Evolutionary conservation across 2,329 filamentous ascomycete species (phyloP).

Genomic region (Alternaria arbusti): DNA sequence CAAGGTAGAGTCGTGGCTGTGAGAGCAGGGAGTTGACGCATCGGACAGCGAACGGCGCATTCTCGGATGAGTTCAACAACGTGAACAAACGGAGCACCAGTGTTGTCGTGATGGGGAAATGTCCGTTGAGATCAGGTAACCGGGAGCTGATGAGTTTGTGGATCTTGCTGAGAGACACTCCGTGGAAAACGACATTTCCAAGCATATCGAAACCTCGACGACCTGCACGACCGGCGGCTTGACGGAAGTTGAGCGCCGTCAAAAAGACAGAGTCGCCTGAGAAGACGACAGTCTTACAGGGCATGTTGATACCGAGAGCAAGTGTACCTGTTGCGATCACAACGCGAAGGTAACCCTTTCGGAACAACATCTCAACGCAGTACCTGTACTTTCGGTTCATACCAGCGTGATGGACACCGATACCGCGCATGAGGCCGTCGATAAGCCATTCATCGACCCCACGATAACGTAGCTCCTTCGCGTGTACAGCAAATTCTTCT

Average conservation of each 20-base stretch:
- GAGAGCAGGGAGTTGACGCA: conserved; percentile 72
- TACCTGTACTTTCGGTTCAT: conserved; percentile 81
- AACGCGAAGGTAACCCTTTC: conserved; percentile 72
- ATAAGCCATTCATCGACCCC: conserved; percentile 62
- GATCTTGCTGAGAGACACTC: conserved; percentile 65
- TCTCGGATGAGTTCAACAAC: conserved; percentile 69
- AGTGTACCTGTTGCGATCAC: conserved; percentile 79
- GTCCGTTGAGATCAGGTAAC: conserved; percentile 75
- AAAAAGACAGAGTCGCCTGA: conserved; percentile 74
- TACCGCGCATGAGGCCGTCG: conserved; percentile 67
- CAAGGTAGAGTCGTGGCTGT: conserved; percentile 73
- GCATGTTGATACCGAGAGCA: conserved; percentile 74
- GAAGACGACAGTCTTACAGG: conserved; percentile 82
- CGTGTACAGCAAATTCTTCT: conserved; percentile 64
- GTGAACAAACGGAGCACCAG: conserved; percentile 73
- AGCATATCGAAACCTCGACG: conserved; percentile 81
- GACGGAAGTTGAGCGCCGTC: conserved; percentile 77
- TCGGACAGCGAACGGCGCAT: conserved; percentile 66
- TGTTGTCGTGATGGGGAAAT: conserved; percentile 79
- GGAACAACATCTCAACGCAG: conserved; percentile 74
- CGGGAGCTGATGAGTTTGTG: conserved; percentile 74
- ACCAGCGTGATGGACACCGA: conserved; percentile 80
- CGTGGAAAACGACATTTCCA: conserved; percentile 81
- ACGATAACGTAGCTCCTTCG: conserved; percentile 59
- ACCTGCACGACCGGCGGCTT: conserved; percentile 78